Evolutionary conservation across 176 grass and related monocot species (phyloP), one percentile per base, ranked within the genome.

Genomic region (Oryza coarctata): DNA sequence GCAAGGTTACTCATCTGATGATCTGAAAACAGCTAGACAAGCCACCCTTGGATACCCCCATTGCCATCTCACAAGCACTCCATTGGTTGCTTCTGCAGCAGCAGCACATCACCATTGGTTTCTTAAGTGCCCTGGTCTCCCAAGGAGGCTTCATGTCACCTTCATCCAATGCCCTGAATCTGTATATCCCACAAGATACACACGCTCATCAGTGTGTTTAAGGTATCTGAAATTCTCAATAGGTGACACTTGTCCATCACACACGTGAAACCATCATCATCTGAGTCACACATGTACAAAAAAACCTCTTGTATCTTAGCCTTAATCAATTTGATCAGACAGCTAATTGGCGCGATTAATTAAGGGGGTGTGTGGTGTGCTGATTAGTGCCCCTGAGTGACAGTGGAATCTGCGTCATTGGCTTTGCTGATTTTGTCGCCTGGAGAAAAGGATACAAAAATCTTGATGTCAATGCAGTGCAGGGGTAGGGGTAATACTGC

Each of bases 21-120:
- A 55, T n/a, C 50, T 18, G 36, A 49, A 67, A 22, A 82, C 55
- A 60, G 25, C 55, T 25, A 60, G 55, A 25, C 22, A 40, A 44
- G 0, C 27, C 38, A 32, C 8, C 23, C 17, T 76, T 57, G 82
- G 63, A 84, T 84, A 68, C 82, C 82, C 38, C 4, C 62, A 67
- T 26, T 76, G 68, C 23, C 36, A 71, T 58, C 67, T 60, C 73
- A 57, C 14, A 75, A 13, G 43, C 47, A 35, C 28, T n/a, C 12
- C 69, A 69, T 86, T 83, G 74, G 81, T 65, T 25, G 74, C 73
- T 63, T 78, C 65, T 83, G 66, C 65, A 57, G 17, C 52, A 81
- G 18, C 63, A 9, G 25, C 23, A 65, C 52, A 76, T 32, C 47
- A 9, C 44, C 15, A 50, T 27, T 70, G 12, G 29, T 61, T 23